Percentiles rank a stretch among this genome's conserved stretches.
These are phyloP conservation scores for Cercospora zeina DNA, from an alignment of 2,329 filamentous ascomycete genomes.

Conservation along the genomic window DNA sequence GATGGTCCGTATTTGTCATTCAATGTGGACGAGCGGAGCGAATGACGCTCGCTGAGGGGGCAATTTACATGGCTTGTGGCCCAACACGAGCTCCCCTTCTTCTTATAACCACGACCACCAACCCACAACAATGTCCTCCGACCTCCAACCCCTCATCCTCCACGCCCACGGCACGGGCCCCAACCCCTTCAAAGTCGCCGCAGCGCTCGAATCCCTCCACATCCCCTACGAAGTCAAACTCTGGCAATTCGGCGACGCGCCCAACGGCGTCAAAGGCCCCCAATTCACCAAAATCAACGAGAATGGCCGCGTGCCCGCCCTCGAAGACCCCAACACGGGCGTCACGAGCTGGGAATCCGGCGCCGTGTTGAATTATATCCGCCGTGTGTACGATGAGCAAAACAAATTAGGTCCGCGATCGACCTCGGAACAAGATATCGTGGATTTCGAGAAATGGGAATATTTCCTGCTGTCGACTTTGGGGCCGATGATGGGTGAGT, in stretches of 20 bases:
- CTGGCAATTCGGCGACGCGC: slow-evolving; percentile 46
- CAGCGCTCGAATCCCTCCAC: slow-evolving; percentile 45
- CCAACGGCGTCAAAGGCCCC: slow-evolving; percentile 44
- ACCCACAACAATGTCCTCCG: slow-evolving; percentile 16
- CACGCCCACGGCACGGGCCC: slow-evolving; percentile 47
- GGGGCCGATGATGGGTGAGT: slow-evolving; percentile 46
- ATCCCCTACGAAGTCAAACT: slow-evolving; percentile 47
- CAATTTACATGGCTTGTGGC: background rate
- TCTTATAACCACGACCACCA: background rate
- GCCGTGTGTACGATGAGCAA: slow-evolving; percentile 47
- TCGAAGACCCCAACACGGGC: slow-evolving; percentile 50
- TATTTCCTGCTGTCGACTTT: slow-evolving; percentile 47
- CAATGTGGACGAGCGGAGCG: background rate
- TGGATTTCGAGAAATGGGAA: slow-evolving; percentile 52
- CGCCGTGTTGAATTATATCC: slow-evolving; percentile 53
- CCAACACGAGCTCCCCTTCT: background rate
- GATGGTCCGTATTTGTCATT: background rate
- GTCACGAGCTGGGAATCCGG: slow-evolving; percentile 54
- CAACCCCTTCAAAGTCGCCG: slow-evolving; percentile 50
- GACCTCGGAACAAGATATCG: slow-evolving; percentile 43
- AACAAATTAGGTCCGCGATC: slow-evolving; percentile 43
- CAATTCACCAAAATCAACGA: slow-evolving; percentile 47
- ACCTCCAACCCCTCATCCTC: slow-evolving; percentile 42
- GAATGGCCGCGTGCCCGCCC: slow-evolving; percentile 48
- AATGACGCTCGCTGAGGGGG: background rate